A percentile compares a stretch with the other conserved stretches of the same genome.
Conservation (phyloP, 176 grass and related monocot genomes). For the Bonia amplexicaulis region DNA sequence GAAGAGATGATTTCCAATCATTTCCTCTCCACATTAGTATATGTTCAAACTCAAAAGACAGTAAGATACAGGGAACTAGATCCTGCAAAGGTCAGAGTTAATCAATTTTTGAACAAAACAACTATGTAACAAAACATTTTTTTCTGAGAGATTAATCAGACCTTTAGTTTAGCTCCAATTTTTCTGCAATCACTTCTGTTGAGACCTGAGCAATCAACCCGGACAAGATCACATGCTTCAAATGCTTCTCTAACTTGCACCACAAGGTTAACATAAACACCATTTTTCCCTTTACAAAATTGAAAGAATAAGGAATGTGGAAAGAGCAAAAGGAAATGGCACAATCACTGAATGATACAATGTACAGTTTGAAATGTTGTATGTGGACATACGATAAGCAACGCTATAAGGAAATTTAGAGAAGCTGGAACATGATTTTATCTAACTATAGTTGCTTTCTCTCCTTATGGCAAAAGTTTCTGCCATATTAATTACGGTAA, state of each 20-base stretch:
- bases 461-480: background rate
- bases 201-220: constrained; percentile 69
- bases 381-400: constrained; percentile 6
- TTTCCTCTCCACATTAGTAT: constrained; percentile 95
- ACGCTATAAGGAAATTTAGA: background rate
- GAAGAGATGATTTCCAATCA: constrained; percentile 64
- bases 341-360: background rate
- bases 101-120: constrained; percentile 38
- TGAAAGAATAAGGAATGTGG: background rate
- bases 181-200: constrained; percentile 90
- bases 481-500: background rate
- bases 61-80: constrained; percentile 71
- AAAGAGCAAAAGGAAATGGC: background rate
- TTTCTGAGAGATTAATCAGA: constrained; percentile 31
- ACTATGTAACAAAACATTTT: background rate
- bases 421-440: constrained; percentile 8
- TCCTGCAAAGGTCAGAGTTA: constrained; percentile 53
- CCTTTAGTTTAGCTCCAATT: constrained; percentile 90
- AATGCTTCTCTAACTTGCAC: constrained; percentile 83
- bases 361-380: background rate
- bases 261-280: constrained; percentile 75
- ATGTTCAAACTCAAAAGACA: constrained; percentile 90
- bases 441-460: background rate
- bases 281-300: constrained; percentile 77
- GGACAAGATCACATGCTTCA: constrained; percentile 86